Percentiles rank a stretch among this genome's conserved stretches.
These are phyloP conservation scores for Paraglomus brasilianum DNA, from an alignment of 192 early-diverging fungal species.

Conservation along the genomic window DNA sequence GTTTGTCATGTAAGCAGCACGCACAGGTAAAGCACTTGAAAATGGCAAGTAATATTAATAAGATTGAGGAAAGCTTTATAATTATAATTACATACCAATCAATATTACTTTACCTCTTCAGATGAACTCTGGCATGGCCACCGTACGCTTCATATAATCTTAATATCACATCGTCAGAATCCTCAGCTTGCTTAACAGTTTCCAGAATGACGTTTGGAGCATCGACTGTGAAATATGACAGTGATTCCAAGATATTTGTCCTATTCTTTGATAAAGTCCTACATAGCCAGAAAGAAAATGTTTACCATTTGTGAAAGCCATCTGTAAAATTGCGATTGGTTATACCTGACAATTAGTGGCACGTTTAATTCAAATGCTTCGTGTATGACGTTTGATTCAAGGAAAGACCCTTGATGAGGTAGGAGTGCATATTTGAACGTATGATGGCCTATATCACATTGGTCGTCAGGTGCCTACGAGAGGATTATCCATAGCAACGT, in stretches of 20 bases:
- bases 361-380: constrained; percentile 91
- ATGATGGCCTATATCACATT: constrained; percentile 74
- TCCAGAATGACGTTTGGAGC: constrained; percentile 85
- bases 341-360: constrained; percentile 59
- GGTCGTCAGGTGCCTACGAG: constrained; percentile 53
- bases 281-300: not conserved
- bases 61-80: too few relatives aligned
- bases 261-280: constrained; percentile 28
- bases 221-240: constrained; percentile 45
- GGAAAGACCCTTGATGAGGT: constrained; percentile 83
- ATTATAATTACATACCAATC: constrained; percentile 13
- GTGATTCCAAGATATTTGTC: not conserved
- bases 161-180: constrained; percentile 68
- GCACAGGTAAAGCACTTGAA: constrained; percentile 51
- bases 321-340: not conserved
- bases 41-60: not conserved
- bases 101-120: constrained; percentile 45
- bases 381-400: constrained; percentile 80
- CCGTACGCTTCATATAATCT: constrained; percentile 92
- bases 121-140: constrained; percentile 62
- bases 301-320: not conserved
- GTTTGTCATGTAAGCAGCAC: constrained; percentile 62
- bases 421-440: constrained; percentile 87
- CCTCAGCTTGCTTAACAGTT: constrained; percentile 88
- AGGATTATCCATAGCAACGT: too few relatives aligned